Base-by-base conservation (phyloP, 176 grass and related monocot species). In the Aegilops longissima region DNA sequence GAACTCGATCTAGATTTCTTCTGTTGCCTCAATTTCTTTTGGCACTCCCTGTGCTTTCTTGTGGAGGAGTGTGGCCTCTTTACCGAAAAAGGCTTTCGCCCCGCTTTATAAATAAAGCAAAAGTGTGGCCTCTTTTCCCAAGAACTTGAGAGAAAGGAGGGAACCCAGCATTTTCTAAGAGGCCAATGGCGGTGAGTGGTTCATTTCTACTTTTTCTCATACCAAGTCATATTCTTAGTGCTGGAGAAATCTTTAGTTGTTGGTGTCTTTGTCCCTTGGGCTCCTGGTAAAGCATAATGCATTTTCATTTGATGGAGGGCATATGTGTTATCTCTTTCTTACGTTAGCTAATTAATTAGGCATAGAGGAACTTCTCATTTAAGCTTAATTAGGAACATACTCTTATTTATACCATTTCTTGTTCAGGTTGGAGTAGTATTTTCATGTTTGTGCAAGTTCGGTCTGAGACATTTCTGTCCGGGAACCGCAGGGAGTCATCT, bases 141-240 rank as follows among this genome's bases (percentile, higher is more conserved):
- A 81, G 16, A 84, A 52, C 63, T 84, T 68, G 4, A 70, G 21
- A 76, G 54, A 90, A 61, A 76, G 34, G 81, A 35, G 47, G 66
- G 12, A 61, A 9, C 83, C 47, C 44, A 51, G 1, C 8, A 31
- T 24, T 86, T 79, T 40, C 67, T 39, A 80, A 84, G 71, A 31
- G 45, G 47, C 66, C 12, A 66, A 95, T 95, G 93, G 77, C 86
- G 31, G 93, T 95, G 61, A 95, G 93, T 93, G 74, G 77, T 75
- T 40, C 20, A 16, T 89, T 45, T 85, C 62, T 58, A 21, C 65
- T 74, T 58, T 20, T 2, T 71, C 30, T 75, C 17, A 9, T 64
- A 70, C 49, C 16, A 82, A 52, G 14, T n/a, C 36, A 77, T 77
- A 71, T 76, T 67, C 25, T 52, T 84, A 84, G 54, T 31, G 24